These are phyloP conservation scores for Elsinoe batatas DNA, from an alignment of 2,329 filamentous ascomycete genomes.

Conservation along the genomic window DNA sequence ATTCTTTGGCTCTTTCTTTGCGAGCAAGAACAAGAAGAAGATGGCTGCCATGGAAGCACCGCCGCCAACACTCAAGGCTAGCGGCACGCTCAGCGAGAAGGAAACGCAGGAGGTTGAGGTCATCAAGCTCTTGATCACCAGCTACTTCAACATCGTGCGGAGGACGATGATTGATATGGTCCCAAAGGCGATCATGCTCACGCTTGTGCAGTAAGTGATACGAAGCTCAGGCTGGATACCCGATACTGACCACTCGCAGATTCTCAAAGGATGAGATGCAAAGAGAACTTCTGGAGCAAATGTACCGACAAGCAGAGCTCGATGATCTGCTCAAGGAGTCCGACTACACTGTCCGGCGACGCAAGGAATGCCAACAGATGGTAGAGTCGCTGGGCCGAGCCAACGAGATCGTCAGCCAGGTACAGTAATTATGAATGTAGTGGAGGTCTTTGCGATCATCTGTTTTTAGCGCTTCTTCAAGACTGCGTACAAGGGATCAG, in stretches of 20 bases:
- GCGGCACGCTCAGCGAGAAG: constrained; percentile 83
- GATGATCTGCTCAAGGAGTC: constrained; percentile 96
- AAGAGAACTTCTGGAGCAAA: constrained; percentile 87
- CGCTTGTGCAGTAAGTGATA: constrained; percentile 72
- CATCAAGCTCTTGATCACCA: constrained; percentile 93
- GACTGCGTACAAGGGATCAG: neutral
- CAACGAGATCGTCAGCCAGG: constrained; percentile 87
- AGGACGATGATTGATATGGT: constrained; percentile 99
- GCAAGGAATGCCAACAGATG: constrained; percentile 99
- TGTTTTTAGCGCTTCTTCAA: constrained; percentile 7
- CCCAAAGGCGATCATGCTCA: constrained; percentile 97
- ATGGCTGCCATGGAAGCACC: constrained; percentile 98
- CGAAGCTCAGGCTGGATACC: constrained; percentile 13
- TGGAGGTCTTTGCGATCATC: constrained; percentile 3
- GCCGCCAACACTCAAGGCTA: constrained; percentile 85
- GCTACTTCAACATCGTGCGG: constrained; percentile 97
- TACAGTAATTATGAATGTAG: constrained; percentile 38
- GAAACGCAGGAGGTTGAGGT: constrained; percentile 96
- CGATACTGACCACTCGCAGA: constrained; percentile 37
- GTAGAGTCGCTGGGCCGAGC: constrained; percentile 84
- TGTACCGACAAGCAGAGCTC: constrained; percentile 85
- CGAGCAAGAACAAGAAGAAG: constrained; percentile 99
- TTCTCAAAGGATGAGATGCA: constrained; percentile 99
- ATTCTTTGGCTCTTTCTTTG: constrained; percentile 98
- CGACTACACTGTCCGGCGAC: constrained; percentile 86